Percentiles rank a stretch among this genome's conserved stretches.
Conservation (phyloP, 176 grass and related monocot genomes). For the Thalia dealbata region DNA sequence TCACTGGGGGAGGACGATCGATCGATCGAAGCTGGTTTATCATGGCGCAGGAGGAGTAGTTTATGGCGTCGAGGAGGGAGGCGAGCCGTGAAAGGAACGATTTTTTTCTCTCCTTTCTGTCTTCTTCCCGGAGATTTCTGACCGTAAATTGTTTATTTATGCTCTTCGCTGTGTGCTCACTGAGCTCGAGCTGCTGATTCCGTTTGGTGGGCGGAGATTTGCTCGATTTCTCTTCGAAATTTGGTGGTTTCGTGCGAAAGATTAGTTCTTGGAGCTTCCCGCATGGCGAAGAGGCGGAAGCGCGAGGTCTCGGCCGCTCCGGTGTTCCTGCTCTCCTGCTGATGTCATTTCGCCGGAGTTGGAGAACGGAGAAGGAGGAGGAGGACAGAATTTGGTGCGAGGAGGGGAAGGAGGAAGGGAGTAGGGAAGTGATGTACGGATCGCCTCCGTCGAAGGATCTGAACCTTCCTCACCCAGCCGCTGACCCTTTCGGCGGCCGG, state of each 20-base stretch:
- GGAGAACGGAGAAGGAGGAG: not conserved
- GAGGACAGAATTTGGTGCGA: not conserved
- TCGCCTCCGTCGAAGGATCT: constrained; percentile 77
- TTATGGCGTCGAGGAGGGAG: constrained; percentile 16
- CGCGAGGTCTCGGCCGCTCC: constrained; percentile 10
- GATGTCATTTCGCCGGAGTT: constrained; percentile 2
- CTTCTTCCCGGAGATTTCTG: not conserved
- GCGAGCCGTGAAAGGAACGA: not conserved
- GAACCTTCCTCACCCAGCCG: constrained; percentile 47
- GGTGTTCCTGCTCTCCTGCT: not conserved
- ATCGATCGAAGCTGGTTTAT: constrained; percentile 22
- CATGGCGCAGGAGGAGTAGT: not conserved
- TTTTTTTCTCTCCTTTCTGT: not conserved
- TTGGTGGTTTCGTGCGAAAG: not conserved
- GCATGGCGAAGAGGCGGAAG: constrained; percentile 45
- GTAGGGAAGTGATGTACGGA: constrained; percentile 60
- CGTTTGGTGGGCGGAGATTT: not conserved
- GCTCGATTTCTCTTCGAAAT: not conserved
- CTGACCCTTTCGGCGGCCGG: constrained; percentile 17
- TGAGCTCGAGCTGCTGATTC: not conserved
- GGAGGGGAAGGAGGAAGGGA: not conserved
- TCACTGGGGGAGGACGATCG: constrained; percentile 16
- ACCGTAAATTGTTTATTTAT: not conserved
- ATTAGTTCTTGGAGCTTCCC: constrained; percentile 8
- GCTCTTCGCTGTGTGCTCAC: not conserved